Base-by-base conservation (phyloP, 345 rosid species). In the Firmiana major region DNA sequence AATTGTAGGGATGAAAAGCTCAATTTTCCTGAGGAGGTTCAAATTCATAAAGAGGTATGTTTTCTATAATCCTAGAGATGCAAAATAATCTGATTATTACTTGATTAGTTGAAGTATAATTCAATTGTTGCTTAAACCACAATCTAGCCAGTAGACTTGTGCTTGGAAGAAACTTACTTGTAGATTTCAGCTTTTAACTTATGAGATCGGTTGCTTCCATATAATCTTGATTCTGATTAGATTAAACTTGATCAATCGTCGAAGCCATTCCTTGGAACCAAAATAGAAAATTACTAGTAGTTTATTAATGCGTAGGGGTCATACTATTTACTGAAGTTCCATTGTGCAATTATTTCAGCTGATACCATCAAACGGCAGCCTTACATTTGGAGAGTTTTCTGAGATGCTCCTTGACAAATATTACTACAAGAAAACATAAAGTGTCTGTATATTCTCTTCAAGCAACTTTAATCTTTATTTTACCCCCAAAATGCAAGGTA, bases 321-420 rank as follows among this genome's bases (percentile, higher is more conserved):
- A 31, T 31, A 31, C 34, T 31, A 31, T 31, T 31, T 31, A 59
- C 48, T 63, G 26, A 59, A 57, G 24, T 49, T 51, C 15, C 12
- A 6, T 66, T 22, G 1, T 42, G 10, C 5, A 24, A 77, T 55
- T 62, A 4, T 82, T 84, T 66, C 90, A 90, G 97, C 81, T 89
- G 79, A 85, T 84, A 77, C 77, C 87, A 21, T 83, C 93, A 26
- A 76, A 85, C 54, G 77, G 79, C 1, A 75, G 83, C 34, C 85
- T 89, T 43, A 90, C 97, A 21, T 94, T 93, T 80, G 98, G 34
- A 31, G 34, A 31, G 34, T 93, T 90, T 67, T 74, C 97, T 7
- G 97, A 90, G 90, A 87, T 79, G 85, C 91, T 90, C n/a, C 81
- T 93, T 36, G 89, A 90, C 89, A 89, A 31, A 80, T 90, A 92